Conservation (phyloP, 441 rosid genomes). For the Gossypium trilobum region DNA sequence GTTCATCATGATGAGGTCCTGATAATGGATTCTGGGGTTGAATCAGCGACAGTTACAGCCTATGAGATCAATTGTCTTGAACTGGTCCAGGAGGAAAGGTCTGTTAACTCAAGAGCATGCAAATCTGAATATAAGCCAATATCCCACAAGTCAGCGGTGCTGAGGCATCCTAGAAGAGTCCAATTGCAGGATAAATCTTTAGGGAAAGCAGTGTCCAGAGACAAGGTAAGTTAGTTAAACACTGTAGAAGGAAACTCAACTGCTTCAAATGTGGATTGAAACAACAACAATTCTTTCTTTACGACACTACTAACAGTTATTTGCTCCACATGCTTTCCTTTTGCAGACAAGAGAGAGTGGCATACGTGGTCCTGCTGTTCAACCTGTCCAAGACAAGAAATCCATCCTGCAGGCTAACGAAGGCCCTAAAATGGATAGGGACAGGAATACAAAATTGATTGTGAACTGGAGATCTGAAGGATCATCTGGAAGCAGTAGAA, state of each 20-base stretch:
- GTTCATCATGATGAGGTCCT: not conserved
- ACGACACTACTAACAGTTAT: not conserved
- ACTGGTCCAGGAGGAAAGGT: not conserved
- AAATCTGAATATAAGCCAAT: slow-evolving; percentile 4
- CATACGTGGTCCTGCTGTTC: not conserved
- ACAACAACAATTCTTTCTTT: not conserved
- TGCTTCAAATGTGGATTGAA: not conserved
- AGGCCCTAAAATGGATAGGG: not conserved
- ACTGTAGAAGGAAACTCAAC: not conserved
- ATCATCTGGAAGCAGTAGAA: not conserved
- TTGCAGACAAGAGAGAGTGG: slow-evolving; percentile 12
- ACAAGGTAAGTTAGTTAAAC: slow-evolving; percentile 13
- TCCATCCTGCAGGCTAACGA: not conserved
- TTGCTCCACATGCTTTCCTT: not conserved
- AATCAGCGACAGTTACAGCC: slow-evolving; percentile 1
- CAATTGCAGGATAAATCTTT: not conserved
- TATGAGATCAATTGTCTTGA: not conserved
- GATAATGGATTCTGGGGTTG: not conserved
- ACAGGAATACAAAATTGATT: not conserved
- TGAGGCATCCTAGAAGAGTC: not conserved
- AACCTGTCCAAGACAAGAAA: not conserved
- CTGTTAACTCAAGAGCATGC: not conserved
- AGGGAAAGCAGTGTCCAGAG: not conserved
- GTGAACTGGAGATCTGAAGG: not conserved
- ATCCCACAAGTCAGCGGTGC: not conserved